Evolutionary conservation across 148 eudicot species (phyloP), one percentile per base, ranked within the genome.

Genomic region (Camellia granthamiana): DNA sequence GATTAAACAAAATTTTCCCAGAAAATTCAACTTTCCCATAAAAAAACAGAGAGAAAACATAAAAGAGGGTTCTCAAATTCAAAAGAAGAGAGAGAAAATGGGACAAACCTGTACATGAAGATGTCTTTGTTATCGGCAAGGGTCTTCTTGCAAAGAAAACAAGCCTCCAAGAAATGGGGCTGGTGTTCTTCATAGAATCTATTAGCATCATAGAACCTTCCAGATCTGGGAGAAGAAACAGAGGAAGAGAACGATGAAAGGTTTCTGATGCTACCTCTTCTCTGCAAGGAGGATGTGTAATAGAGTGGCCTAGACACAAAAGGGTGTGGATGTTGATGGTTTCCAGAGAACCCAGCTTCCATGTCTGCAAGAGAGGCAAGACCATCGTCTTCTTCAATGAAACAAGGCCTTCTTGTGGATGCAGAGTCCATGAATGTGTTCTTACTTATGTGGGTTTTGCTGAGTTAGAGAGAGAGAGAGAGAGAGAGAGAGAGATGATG

Each of bases 41-140:
- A 67, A 15, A 41, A 49, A 30, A 30, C 38, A 4, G 0, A 15
- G 11, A 58, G 68, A 7, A 42, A 78, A 18, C 38, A 30, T 7
- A 18, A 10, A 59, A 13, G 6, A 13, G 18, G 11, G 11, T 46
- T 13, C 11, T 66, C 71, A 51, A 30, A 73, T 60, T 51, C 61
- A 13, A 12, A 70, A 7, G 6, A 4, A 3, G 41, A 52, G 38
- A 11, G 6, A 52, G 13, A n/a, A 52, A 71, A 72, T 8, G 46
- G 43, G 11, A 86, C 87, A 55, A 71, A 92, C 95, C 95, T 90
- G 91, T 92, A 90, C 96, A 92, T 90, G 80, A 90, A 92, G 79
- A 92, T 92, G 72, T 92, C 96, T 62, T 82, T 84, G 72, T 91
- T 90, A 10, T 65, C 82, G 8, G 88, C 88, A 12, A 92, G 89